Conservation (phyloP, 495 filamentous ascomycete species). For the Lineolata rhizophorae region DNA sequence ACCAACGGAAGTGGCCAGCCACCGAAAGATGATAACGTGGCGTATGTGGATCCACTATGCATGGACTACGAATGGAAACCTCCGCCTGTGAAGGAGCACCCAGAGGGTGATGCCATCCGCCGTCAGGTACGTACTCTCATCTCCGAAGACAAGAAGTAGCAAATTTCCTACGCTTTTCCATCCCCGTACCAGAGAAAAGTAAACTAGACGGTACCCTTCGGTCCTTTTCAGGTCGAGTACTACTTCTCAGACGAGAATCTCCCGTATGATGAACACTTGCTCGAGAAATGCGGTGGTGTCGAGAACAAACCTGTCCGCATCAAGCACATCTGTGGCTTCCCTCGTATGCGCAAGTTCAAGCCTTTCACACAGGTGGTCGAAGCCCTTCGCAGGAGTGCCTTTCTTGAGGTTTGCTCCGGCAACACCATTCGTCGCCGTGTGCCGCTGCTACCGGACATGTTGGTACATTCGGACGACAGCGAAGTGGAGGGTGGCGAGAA, state of each 20-base stretch:
- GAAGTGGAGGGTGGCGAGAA: no score
- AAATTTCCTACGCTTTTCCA: neutral
- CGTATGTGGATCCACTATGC: no score
- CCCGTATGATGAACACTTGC: slow-evolving; percentile 13
- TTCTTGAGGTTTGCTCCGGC: slow-evolving; percentile 14
- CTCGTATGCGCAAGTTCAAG: slow-evolving; percentile 16
- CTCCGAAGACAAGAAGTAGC: neutral
- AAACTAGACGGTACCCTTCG: neutral
- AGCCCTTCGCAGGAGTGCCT: slow-evolving; percentile 11
- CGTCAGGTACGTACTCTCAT: slow-evolving; percentile 6
- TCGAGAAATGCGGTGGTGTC: slow-evolving; percentile 11
- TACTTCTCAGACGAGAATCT: slow-evolving; percentile 24
- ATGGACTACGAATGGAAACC: no score
- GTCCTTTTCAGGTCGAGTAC: slow-evolving; percentile 22
- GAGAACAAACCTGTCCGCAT: slow-evolving; percentile 16
- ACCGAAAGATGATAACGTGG: no score
- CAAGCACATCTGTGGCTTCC: slow-evolving; percentile 15
- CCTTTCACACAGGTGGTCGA: slow-evolving; percentile 9
- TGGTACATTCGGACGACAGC: no score
- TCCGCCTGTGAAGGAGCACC: slow-evolving; percentile 7
- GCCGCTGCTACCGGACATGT: slow-evolving; percentile 2
- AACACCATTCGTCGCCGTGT: slow-evolving; percentile 13
- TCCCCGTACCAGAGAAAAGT: neutral
- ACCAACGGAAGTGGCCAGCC: no score
- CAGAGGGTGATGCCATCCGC: slow-evolving; percentile 9